Evolutionary conservation across 83 land plant species (phyloP).

Genomic region (Picea mariana): DNA sequence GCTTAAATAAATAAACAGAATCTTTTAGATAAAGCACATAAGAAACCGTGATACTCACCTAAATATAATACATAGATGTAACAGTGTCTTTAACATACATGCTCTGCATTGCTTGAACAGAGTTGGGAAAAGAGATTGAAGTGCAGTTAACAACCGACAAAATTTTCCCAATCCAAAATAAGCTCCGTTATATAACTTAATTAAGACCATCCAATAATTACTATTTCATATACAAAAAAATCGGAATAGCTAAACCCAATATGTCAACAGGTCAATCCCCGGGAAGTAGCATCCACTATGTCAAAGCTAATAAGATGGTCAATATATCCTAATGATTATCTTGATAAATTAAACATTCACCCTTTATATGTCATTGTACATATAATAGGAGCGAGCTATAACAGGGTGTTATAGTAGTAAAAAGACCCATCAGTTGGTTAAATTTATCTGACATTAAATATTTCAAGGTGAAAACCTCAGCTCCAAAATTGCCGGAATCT

Average conservation of each 20-base stretch:
- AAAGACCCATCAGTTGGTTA: neutral
- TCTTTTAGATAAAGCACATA: neutral
- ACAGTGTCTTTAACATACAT: neutral
- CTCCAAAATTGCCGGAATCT: slow-evolving; percentile 13
- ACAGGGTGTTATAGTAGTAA: neutral
- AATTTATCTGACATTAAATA: neutral
- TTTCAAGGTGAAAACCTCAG: neutral
- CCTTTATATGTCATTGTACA: neutral
- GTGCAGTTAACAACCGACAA: neutral
- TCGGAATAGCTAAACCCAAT: neutral
- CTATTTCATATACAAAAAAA: too few relatives aligned
- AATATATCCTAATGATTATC: neutral
- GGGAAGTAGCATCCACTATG: neutral
- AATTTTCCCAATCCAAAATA: neutral
- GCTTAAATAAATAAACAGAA: neutral
- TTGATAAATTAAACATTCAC: neutral
- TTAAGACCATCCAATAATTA: neutral
- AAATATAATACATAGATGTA: neutral
- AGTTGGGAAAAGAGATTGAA: neutral
- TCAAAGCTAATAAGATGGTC: neutral
- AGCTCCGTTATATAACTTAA: neutral
- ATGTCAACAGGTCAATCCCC: neutral
- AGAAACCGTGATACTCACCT: neutral
- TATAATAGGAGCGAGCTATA: neutral
- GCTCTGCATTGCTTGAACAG: slow-evolving; percentile 3